These are phyloP conservation scores for Picochlorum sp. DNA, from an alignment of 139 green algal species.

Conservation along the genomic window DNA sequence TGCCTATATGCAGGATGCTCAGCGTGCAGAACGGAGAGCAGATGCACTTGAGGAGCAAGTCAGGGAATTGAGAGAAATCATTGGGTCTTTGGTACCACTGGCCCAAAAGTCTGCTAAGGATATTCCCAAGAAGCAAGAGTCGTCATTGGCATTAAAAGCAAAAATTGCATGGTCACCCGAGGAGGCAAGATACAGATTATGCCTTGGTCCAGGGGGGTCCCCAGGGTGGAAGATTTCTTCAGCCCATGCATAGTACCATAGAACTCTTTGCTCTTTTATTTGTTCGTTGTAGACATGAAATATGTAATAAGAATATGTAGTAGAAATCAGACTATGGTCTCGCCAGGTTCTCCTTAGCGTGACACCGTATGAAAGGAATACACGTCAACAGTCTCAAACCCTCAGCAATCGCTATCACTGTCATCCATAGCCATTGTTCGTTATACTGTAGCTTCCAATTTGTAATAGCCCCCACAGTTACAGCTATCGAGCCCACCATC, in stretches of 20 bases:
- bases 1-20: background rate
- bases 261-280: too few relatives aligned
- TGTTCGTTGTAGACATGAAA: too few relatives aligned
- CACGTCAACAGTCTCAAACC: background rate
- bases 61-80: conserved; percentile 1
- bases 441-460: background rate
- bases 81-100: background rate
- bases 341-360: background rate
- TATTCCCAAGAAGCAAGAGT: background rate
- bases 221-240: background rate
- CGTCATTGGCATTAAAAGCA: background rate
- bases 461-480: background rate
- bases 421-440: background rate
- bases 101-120: background rate
- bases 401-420: background rate
- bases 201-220: background rate
- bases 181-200: background rate
- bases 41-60: conserved; percentile 3
- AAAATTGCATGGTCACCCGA: background rate
- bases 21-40: conserved; percentile 1
- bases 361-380: background rate
- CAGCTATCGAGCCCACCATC: background rate
- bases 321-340: background rate
- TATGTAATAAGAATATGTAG: too few relatives aligned
- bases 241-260: background rate